Conservation (phyloP, 257 asterid genomes). For the Handroanthus guayacan region DNA sequence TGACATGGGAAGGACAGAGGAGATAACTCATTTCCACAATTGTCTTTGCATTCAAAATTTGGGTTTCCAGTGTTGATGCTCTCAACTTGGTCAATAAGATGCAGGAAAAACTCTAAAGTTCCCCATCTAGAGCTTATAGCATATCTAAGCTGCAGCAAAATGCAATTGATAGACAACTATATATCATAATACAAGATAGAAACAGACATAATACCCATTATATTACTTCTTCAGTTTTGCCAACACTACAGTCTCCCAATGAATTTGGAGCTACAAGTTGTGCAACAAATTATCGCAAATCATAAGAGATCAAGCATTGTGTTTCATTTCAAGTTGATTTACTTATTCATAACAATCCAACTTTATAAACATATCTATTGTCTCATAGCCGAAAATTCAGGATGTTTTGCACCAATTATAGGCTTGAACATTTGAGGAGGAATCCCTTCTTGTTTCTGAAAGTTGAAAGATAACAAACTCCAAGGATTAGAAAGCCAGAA, state of each 20-base stretch:
- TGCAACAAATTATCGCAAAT: neutral
- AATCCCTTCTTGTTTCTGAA: conserved; percentile 91
- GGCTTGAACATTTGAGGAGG: conserved; percentile 98
- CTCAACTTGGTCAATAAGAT: conserved; percentile 93
- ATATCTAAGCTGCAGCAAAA: conserved; percentile 5
- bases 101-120: conserved; percentile 90
- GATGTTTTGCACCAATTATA: conserved; percentile 93
- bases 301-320: neutral
- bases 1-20: too few relatives aligned
- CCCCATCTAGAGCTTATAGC: conserved; percentile 5
- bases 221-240: too few relatives aligned
- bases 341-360: conserved; percentile 25
- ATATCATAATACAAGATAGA: conserved; percentile 17
- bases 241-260: neutral
- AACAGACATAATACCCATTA: too few relatives aligned
- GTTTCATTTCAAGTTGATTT: conserved; percentile 1
- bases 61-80: conserved; percentile 68
- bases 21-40: conserved; percentile 39
- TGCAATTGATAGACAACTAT: conserved; percentile 20
- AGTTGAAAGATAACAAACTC: conserved; percentile 35
- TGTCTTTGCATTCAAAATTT: conserved; percentile 94
- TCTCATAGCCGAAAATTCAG: conserved; percentile 94
- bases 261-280: conserved; percentile 11
- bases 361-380: conserved; percentile 70
- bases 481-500: conserved; percentile 27